These are phyloP conservation scores for Cutaneotrichosporon curvatum DNA, from an alignment of 1,284 basidiomycete species.

Conservation along the genomic window DNA sequence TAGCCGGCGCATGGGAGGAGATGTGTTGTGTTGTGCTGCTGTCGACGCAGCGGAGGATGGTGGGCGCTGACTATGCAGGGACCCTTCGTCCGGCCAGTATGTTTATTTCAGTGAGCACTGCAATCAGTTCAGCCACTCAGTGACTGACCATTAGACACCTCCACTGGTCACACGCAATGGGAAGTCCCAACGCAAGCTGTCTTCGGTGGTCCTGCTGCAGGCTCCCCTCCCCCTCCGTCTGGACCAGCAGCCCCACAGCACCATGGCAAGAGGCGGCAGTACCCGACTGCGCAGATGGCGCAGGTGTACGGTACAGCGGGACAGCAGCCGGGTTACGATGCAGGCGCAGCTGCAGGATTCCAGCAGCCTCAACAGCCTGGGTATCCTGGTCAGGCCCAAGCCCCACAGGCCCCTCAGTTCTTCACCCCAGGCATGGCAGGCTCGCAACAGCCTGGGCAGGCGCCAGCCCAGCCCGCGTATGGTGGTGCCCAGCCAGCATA, in stretches of 20 bases:
- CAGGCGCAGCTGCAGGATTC: conserved; percentile 6
- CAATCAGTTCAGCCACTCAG: background rate
- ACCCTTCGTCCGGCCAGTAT: conserved; percentile 68
- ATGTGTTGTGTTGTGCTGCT: no score
- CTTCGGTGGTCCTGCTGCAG: conserved; percentile 16
- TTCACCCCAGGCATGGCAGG: conserved; percentile 73
- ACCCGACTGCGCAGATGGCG: conserved; percentile 74
- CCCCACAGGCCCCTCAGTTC: conserved; percentile 52
- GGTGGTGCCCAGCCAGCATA: conserved; percentile 21
- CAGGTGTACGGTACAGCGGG: conserved; percentile 61
- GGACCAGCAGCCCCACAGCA: conserved; percentile 23
- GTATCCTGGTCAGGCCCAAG: conserved; percentile 38
- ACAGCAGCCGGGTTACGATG: conserved; percentile 26
- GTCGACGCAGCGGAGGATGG: no score
- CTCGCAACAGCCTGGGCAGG: conserved; percentile 42
- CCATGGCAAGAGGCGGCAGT: conserved; percentile 68
- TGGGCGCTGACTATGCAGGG: conserved; percentile 55
- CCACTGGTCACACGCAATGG: conserved; percentile 58
- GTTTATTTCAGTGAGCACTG: conserved; percentile 64
- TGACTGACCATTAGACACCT: conserved; percentile 26
- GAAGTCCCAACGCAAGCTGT: conserved; percentile 50
- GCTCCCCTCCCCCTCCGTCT: conserved; percentile 19
- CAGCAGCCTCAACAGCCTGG: conserved; percentile 42
- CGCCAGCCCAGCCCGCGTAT: conserved; percentile 24
- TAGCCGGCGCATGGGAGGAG: no score